Evolutionary conservation across 2,329 filamentous ascomycete genomes (phyloP).

Genomic region (Xylogone sp.): DNA sequence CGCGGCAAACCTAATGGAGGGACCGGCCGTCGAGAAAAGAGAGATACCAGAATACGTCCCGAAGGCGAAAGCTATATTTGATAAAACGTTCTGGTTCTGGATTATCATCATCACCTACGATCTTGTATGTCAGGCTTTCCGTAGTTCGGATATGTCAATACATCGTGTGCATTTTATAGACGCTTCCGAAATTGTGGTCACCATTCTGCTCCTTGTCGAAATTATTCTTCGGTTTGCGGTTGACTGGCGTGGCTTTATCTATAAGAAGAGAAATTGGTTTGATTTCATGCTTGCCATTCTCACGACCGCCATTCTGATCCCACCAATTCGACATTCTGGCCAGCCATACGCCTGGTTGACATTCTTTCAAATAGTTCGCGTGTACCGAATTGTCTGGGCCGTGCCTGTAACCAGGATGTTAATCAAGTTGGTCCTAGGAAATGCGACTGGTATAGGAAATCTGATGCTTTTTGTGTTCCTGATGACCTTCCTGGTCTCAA

Average conservation of each 20-base stretch:
- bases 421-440: slow-evolving; percentile 84
- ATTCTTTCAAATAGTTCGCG: slow-evolving; percentile 86
- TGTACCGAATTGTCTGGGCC: slow-evolving; percentile 87
- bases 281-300: slow-evolving; percentile 77
- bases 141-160: slow-evolving; percentile 71
- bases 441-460: slow-evolving; percentile 87
- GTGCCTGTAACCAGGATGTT: slow-evolving; percentile 83
- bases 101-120: slow-evolving; percentile 75
- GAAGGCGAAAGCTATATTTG: slow-evolving; percentile 66
- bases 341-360: slow-evolving; percentile 82
- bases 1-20: slow-evolving; percentile 61
- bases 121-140: slow-evolving; percentile 72
- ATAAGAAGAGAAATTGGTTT: slow-evolving; percentile 69
- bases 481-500: slow-evolving; percentile 88
- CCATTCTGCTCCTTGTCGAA: slow-evolving; percentile 73
- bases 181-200: slow-evolving; percentile 69
- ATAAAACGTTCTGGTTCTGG: slow-evolving; percentile 75
- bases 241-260: slow-evolving; percentile 79
- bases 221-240: slow-evolving; percentile 74
- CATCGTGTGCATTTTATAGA: slow-evolving; percentile 62
- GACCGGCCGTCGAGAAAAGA: slow-evolving; percentile 25
- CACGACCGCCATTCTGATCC: slow-evolving; percentile 82
- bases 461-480: slow-evolving; percentile 95
- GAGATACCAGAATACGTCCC: slow-evolving; percentile 36
- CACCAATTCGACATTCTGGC: slow-evolving; percentile 68